Conservation (phyloP, 176 grass and related monocot genomes). For the Thalia dealbata region DNA sequence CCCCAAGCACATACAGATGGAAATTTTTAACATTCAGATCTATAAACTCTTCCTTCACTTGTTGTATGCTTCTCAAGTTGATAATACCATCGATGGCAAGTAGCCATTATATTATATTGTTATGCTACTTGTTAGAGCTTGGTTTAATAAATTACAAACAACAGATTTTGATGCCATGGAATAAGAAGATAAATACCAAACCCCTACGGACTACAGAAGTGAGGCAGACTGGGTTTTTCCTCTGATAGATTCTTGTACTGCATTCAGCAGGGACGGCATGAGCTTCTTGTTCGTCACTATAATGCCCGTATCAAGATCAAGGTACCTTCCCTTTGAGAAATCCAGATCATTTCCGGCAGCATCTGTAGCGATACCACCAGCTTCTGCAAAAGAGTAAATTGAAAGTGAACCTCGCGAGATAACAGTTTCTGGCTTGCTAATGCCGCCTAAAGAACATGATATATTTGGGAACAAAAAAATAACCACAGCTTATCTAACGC, state of each 20-base stretch:
- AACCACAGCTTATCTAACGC: background rate
- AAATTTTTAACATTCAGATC: no score
- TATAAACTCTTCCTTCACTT: no score
- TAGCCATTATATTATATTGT: no score
- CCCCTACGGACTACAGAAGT: background rate
- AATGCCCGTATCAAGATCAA: conserved; percentile 85
- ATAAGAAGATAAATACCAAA: no score
- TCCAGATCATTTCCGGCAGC: conserved; percentile 76
- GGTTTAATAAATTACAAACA: no score
- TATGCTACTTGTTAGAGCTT: no score
- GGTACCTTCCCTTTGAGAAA: conserved; percentile 80
- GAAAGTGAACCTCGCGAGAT: background rate
- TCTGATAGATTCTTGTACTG: conserved; percentile 55
- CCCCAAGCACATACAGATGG: no score
- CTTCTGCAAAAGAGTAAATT: conserved; percentile 43
- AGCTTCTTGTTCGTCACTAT: conserved; percentile 67
- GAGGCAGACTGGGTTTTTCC: conserved; percentile 50
- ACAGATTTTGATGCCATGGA: no score
- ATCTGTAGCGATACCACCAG: conserved; percentile 85
- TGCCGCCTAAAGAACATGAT: background rate
- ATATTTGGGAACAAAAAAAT: background rate
- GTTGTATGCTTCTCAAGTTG: background rate
- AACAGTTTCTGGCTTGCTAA: no score
- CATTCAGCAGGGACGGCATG: conserved; percentile 61
- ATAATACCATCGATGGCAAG: background rate